These are phyloP conservation scores for Candida parachauliodes DNA, from an alignment of 805 yeast genomes.

Conservation along the genomic window DNA sequence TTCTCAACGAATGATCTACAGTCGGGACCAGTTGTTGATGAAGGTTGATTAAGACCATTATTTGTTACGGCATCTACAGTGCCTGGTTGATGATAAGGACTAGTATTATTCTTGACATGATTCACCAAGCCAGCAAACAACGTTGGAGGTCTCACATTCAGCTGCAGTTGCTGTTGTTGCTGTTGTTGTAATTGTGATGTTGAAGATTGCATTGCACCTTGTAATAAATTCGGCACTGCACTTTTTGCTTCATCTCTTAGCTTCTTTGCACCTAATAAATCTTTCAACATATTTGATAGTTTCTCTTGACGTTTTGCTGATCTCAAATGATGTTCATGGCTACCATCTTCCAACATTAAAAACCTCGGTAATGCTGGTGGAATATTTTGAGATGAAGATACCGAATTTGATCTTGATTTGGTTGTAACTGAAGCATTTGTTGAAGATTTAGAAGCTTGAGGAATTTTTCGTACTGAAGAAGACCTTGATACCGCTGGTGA, in stretches of 20 bases:
- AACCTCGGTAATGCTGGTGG: conserved; percentile 40
- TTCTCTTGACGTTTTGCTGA: conserved; percentile 79
- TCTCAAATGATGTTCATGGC: conserved; percentile 75
- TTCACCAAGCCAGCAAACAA: conserved; percentile 62
- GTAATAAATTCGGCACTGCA: conserved; percentile 63
- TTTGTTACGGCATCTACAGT: background rate
- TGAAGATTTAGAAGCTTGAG: background rate
- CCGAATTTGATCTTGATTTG: conserved; percentile 3
- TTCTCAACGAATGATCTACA: conserved; percentile 71
- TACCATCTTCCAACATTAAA: conserved; percentile 58
- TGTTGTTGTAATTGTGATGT: conserved; percentile 10
- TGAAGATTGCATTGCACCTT: conserved; percentile 9
- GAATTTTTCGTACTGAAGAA: conserved; percentile 2
- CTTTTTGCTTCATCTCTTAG: conserved; percentile 66
- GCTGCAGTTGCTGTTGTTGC: conserved; percentile 5
- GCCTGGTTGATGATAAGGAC: conserved; percentile 17
- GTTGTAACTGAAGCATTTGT: background rate
- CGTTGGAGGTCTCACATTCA: conserved; percentile 56
- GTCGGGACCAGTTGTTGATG: conserved; percentile 25
- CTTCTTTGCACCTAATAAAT: conserved; percentile 69
- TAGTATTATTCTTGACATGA: conserved; percentile 41
- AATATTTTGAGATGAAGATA: conserved; percentile 5
- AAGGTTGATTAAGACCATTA: background rate
- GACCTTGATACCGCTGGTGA: conserved; percentile 3
- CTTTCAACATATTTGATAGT: conserved; percentile 68